Conservation (phyloP, 1,139 yeast genomes). For the Yamadazyma songkhlaensis region DNA sequence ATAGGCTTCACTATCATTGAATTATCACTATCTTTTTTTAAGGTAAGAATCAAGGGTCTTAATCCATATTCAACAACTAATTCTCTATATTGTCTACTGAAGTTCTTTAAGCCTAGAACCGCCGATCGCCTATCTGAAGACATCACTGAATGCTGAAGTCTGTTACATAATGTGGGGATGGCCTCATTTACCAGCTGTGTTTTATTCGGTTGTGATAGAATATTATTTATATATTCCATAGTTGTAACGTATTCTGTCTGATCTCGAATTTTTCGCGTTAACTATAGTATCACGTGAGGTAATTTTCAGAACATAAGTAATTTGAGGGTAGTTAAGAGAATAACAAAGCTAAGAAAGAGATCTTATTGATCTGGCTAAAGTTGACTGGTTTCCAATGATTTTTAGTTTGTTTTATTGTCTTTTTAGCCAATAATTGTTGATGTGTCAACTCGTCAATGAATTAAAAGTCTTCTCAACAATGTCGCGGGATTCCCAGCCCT, state of each 20-base stretch:
- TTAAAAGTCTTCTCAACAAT: too few relatives aligned
- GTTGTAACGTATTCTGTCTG: not conserved
- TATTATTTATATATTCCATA: slow-evolving; percentile 43
- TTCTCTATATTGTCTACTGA: slow-evolving; percentile 86
- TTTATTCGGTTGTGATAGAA: slow-evolving; percentile 36
- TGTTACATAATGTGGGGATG: slow-evolving; percentile 82
- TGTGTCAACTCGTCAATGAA: too few relatives aligned
- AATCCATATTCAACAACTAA: slow-evolving; percentile 87
- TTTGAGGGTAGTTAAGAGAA: too few relatives aligned
- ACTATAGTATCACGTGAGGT: not conserved
- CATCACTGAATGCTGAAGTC: slow-evolving; percentile 78
- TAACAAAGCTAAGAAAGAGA: too few relatives aligned
- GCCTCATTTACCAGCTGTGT: slow-evolving; percentile 75
- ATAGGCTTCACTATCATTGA: slow-evolving; percentile 75
- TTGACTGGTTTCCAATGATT: too few relatives aligned
- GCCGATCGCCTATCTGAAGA: slow-evolving; percentile 91
- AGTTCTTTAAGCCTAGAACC: slow-evolving; percentile 83
- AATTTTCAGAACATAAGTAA: too few relatives aligned
- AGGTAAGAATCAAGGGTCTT: slow-evolving; percentile 66
- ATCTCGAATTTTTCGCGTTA: not conserved
- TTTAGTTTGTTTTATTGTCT: too few relatives aligned
- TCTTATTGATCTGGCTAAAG: too few relatives aligned
- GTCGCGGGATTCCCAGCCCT: too few relatives aligned
- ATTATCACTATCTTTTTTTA: slow-evolving; percentile 67
- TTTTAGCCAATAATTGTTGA: too few relatives aligned